Percentiles rank a stretch among this genome's conserved stretches.
Conservation (phyloP, 805 yeast genomes). For the Pichia occidentalis region DNA sequence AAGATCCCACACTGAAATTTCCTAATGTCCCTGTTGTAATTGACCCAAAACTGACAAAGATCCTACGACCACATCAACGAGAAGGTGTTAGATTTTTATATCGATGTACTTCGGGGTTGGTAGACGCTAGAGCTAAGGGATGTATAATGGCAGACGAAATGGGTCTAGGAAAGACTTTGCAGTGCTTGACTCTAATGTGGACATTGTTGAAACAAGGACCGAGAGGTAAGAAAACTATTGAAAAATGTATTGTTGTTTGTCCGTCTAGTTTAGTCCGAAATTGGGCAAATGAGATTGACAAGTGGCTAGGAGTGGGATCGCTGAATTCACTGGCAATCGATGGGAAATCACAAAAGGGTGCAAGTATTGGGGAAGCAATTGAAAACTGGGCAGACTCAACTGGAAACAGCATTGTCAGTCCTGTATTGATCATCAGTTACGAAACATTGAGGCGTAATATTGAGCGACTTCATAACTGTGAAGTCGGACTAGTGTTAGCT, state of each 20-base stretch:
- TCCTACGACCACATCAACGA: constrained; percentile 91
- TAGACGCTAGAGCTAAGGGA: constrained; percentile 80
- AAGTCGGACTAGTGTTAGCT: constrained; percentile 79
- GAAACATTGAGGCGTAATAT: constrained; percentile 88
- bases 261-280: constrained; percentile 90
- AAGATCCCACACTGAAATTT: constrained; percentile 40
- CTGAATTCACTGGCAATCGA: constrained; percentile 85
- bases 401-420: constrained; percentile 86
- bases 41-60: constrained; percentile 79
- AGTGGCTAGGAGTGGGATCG: constrained; percentile 94
- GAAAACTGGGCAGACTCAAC: constrained; percentile 80
- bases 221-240: constrained; percentile 72
- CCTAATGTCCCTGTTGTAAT: constrained; percentile 94
- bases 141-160: constrained; percentile 99
- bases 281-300: constrained; percentile 94
- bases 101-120: constrained; percentile 82
- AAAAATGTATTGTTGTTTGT: constrained; percentile 87
- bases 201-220: constrained; percentile 86
- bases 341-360: constrained; percentile 73
- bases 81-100: constrained; percentile 92
- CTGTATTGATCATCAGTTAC: constrained; percentile 88
- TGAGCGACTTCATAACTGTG: constrained; percentile 63
- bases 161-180: constrained; percentile 92
- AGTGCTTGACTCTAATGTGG: constrained; percentile 90
- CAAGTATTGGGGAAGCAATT: constrained; percentile 62